Evolutionary conservation across 2,329 filamentous ascomycete genomes (phyloP), one percentile per base, ranked within the genome.

Genomic region (Botryotinia narcissicola): DNA sequence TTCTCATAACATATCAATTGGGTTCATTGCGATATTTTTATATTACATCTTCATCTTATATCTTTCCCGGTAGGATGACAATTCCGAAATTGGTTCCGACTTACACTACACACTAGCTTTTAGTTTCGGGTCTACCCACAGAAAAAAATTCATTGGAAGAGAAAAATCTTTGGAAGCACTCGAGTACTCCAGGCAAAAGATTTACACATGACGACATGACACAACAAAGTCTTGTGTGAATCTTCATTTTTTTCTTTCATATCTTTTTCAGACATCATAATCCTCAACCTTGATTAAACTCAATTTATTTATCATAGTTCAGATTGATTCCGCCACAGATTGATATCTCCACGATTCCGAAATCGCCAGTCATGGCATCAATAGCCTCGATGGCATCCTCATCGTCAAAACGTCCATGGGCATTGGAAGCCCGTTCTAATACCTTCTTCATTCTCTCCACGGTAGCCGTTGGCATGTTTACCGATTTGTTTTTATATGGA

Each of bases 401-500:
- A 44, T 32, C 35, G 4, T 20, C 66, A 42, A 42, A 37, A 29
- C 48, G 18, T 57, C 66, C 66, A 2, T 57, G 66, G 66, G 66
- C 66, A 42, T 22, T 68, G 4, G 35, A 68, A 25, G 66, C 48
- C 29, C 85, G 89, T n/a, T 89, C 88, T 18, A 87, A 85, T 70
- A 87, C 86, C 3, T 77, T 85, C 63, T 91, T 91, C 82, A 89
- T 90, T 75, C 79, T 89, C 57, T 80, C 84, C 10, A 90, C 88
- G 3, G 87, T 91, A 20, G 85, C 83, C 5, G 80, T 87, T 32
- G 87, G 85, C 61, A 83, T 88, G 2, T 89, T 89, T 77, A 87
- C 86, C 0, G 88, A 90, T 77, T 81, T 90, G 20, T 90, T 90
- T 78, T 83, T 90, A 1, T 90, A 90, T 78, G 87, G 86, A 1